Evolutionary conservation across 257 asterid species (phyloP).

Genomic region (Forsythia suspensa): DNA sequence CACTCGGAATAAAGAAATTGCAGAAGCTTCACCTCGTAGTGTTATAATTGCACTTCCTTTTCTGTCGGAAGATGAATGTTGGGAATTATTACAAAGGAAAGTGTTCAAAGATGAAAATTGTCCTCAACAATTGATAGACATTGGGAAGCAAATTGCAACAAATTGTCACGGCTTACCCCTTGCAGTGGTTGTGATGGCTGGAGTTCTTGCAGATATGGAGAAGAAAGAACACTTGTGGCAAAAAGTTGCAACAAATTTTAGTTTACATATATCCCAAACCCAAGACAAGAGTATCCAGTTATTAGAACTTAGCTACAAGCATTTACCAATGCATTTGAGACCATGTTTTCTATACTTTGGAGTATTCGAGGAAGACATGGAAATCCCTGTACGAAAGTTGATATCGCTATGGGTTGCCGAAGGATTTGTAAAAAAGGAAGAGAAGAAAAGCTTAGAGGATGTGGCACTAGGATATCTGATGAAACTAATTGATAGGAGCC

Average conservation of each 20-base stretch:
- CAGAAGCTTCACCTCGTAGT: neutral
- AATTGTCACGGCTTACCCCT: conserved; percentile 17
- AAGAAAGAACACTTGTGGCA: neutral
- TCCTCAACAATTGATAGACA: neutral
- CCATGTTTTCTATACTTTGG: neutral
- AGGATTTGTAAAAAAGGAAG: neutral
- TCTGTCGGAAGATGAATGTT: neutral
- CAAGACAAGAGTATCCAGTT: neutral
- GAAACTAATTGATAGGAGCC: conserved; percentile 4
- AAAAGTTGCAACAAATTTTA: neutral
- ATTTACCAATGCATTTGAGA: neutral
- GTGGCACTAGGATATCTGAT: neutral
- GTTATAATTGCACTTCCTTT: neutral
- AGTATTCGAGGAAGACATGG: neutral
- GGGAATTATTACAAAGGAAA: neutral
- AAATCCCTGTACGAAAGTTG: neutral
- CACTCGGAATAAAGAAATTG: conserved; percentile 2
- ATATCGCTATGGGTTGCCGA: neutral
- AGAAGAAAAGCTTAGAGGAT: neutral
- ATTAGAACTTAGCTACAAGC: neutral
- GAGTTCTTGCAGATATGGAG: neutral
- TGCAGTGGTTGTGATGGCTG: neutral
- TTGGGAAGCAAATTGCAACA: neutral
- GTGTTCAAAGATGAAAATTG: conserved; percentile 10
- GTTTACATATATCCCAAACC: neutral